A percentile compares a stretch with the other conserved stretches of the same genome.
These are phyloP conservation scores for Fusarium sp. DNA, from an alignment of 2,329 filamentous ascomycete genomes.

Conservation along the genomic window DNA sequence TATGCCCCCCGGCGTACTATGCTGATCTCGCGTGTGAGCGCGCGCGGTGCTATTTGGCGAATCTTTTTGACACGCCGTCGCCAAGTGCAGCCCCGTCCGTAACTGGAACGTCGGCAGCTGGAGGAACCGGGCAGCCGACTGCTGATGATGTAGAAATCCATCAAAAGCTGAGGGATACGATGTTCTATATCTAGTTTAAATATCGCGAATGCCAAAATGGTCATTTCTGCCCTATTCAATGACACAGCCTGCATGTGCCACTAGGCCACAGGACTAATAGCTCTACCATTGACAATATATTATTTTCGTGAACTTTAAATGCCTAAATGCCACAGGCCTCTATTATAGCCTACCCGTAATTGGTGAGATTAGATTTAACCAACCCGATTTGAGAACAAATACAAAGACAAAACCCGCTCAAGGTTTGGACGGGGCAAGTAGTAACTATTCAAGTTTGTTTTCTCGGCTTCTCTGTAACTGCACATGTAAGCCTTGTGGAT, in stretches of 20 bases:
- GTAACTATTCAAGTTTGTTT: too few relatives aligned
- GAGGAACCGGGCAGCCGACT: neutral
- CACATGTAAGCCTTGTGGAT: too few relatives aligned
- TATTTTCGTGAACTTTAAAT: rapidly evolving
- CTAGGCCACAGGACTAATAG: rapidly evolving
- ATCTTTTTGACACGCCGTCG: neutral
- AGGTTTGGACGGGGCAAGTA: too few relatives aligned
- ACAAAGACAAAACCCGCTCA: too few relatives aligned
- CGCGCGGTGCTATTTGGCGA: neutral
- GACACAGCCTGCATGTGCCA: rapidly evolving
- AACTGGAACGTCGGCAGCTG: neutral
- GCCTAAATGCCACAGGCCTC: too few relatives aligned
- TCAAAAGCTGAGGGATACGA: neutral
- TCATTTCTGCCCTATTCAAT: neutral
- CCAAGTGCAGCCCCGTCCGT: neutral
- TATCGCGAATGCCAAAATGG: rapidly evolving
- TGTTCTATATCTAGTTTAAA: neutral
- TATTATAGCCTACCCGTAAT: too few relatives aligned
- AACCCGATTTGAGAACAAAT: too few relatives aligned
- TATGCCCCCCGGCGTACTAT: neutral
- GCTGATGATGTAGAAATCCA: neutral
- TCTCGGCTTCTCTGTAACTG: too few relatives aligned
- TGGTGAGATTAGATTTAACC: too few relatives aligned
- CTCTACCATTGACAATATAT: rapidly evolving
- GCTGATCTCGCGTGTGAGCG: neutral